These are phyloP conservation scores for Casuarina equisetifolia DNA, from an alignment of 306 rosid genomes.

Conservation along the genomic window DNA sequence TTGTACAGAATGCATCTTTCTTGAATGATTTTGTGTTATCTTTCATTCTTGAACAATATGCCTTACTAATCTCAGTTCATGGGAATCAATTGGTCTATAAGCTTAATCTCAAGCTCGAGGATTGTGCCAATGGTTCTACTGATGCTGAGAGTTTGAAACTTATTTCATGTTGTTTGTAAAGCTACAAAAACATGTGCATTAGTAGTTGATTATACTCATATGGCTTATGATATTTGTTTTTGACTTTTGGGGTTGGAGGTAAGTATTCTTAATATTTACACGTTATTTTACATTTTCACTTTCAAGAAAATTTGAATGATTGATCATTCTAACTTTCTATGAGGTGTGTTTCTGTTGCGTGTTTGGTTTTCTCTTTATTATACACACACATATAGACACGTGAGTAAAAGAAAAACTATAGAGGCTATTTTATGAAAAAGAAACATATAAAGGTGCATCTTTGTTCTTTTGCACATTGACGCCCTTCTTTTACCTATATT, in stretches of 20 bases:
- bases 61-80: constrained; percentile 56
- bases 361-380: not conserved
- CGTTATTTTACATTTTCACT: not conserved
- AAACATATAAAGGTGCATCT: too few relatives aligned
- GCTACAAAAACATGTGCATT: not conserved
- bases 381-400: too few relatives aligned
- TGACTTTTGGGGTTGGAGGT: not conserved
- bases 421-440: too few relatives aligned
- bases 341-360: not conserved
- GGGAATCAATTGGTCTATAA: constrained; percentile 49
- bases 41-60: constrained; percentile 50
- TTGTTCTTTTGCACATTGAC: not conserved
- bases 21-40: constrained; percentile 52
- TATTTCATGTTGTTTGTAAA: constrained; percentile 8
- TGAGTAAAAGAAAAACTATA: too few relatives aligned
- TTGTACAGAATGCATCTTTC: constrained; percentile 63
- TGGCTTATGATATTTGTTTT: not conserved
- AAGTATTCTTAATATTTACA: too few relatives aligned
- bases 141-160: constrained; percentile 47
- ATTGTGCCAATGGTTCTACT: constrained; percentile 45
- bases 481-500: not conserved
- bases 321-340: not conserved
- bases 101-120: constrained; percentile 65
- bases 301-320: not conserved
- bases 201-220: too few relatives aligned